Evolutionary conservation across 305 asterid genomes (phyloP), one percentile per base, ranked within the genome.

Genomic region (Salvia sclarea): DNA sequence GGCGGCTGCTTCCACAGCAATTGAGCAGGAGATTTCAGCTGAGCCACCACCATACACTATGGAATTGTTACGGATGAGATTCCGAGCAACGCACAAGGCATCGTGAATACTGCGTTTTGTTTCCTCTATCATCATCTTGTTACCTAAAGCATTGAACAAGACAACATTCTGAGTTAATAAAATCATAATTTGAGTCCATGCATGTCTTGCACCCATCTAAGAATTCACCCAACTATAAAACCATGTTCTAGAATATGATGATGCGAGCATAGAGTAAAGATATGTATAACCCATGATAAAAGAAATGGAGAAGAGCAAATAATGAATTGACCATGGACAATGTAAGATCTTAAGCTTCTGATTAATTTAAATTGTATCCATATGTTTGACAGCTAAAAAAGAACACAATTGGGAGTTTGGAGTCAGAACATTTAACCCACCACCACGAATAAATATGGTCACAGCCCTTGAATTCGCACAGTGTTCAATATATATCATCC

Each of bases 401-500:
- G 18, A 28, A 30, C 1, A 20, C 12, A 58, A 38, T 21, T 16
- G 12, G 57, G 20, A 74, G 25, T 8, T 4, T 22, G 62, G 47
- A 71, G 49, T 30, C 18, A 10, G 24, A 57, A 50, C 59, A 8
- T 60, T 70, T 59, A 63, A 84, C 94, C 53, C 75, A 90, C 98
- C 98, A 50, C 98, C 98, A 64, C 98, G 98, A 50, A 90, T 93
- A 74, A 93, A 93, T 78, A 93, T 76, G 69, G 98, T 93, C 17
- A 93, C 98, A 44, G 98, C 98, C 82, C 86, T 87, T 77, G 98
- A 93, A 76, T 93, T 93, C 53, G 98, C 96, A 82, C 98, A 93
- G 65, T 93, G 98, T 86, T 93, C 98, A 58, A 93, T 93, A 75
- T 90, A 90, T 64, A 93, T 90, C 98, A 90, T 93, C 53, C 97